Conservation (phyloP, 2,329 filamentous ascomycete species). For the Colletotrichum incanum region DNA sequence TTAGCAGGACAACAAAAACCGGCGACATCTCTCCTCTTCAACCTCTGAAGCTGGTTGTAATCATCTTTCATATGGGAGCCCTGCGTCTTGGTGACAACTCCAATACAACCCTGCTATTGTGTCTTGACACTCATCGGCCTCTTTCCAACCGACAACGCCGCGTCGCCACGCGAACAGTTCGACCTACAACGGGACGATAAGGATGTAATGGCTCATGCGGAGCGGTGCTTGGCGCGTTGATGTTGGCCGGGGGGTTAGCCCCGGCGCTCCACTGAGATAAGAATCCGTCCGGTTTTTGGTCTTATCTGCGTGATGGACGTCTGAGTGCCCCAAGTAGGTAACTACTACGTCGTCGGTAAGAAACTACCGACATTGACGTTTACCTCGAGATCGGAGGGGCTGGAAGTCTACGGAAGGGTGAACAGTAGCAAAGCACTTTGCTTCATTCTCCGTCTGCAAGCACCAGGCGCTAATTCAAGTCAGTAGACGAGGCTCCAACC, state of each 20-base stretch:
- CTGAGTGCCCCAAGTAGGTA: constrained; percentile 20
- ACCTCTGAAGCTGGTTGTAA: neutral
- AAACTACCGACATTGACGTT: constrained; percentile 29
- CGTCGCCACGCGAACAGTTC: constrained; percentile 22
- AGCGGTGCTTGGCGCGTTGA: constrained; percentile 23
- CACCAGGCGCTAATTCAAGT: neutral
- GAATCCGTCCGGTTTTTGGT: constrained; percentile 19
- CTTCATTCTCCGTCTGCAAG: neutral
- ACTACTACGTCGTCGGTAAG: constrained; percentile 22
- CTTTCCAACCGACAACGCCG: constrained; percentile 40
- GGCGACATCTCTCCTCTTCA: neutral
- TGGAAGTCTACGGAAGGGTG: neutral
- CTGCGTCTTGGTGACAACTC: neutral
- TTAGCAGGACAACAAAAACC: too few relatives aligned
- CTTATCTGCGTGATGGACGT: constrained; percentile 37
- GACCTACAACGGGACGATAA: constrained; percentile 32
- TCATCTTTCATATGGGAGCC: neutral
- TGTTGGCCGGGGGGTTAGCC: constrained; percentile 16
- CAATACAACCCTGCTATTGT: neutral
- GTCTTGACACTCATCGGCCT: constrained; percentile 30
- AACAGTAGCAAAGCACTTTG: neutral
- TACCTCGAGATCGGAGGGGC: neutral
- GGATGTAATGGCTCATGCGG: constrained; percentile 18
- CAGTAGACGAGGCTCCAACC: too few relatives aligned
- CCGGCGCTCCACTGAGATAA: constrained; percentile 39